Evolutionary conservation across 1,284 basidiomycete species (phyloP).

Genomic region (Trichosporon sp.): DNA sequence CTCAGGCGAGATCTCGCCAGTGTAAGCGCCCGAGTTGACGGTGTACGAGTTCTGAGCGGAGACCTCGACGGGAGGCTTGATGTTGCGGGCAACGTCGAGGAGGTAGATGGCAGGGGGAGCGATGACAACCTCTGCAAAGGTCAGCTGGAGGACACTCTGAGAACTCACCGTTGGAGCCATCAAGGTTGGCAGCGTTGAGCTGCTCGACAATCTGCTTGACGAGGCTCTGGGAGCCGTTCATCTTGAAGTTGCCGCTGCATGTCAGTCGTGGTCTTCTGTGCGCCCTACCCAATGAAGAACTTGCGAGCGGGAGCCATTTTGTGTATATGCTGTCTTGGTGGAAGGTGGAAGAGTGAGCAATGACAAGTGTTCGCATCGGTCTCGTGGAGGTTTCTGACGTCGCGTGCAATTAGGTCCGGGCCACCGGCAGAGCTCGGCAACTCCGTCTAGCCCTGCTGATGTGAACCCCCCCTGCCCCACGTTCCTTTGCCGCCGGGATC

Average conservation of each 20-base stretch:
- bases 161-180: constrained; percentile 66
- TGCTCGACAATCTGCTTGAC: constrained; percentile 62
- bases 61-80: constrained; percentile 67
- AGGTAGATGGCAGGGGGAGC: constrained; percentile 87
- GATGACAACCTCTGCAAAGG: constrained; percentile 75
- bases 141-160: not conserved
- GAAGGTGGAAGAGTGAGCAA: not conserved
- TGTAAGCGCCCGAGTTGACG: constrained; percentile 84
- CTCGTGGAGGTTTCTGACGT: not conserved
- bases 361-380: not conserved
- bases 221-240: constrained; percentile 69
- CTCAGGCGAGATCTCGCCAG: constrained; percentile 82
- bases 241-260: constrained; percentile 95
- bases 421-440: not conserved
- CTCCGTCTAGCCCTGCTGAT: not conserved
- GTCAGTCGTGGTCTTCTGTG: not conserved
- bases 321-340: constrained; percentile 4
- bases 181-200: constrained; percentile 72
- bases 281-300: constrained; percentile 46
- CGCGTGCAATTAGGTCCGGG: constrained; percentile 1
- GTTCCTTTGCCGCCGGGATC: constrained; percentile 4
- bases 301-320: constrained; percentile 38
- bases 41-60: constrained; percentile 89
- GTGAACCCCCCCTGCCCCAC: not conserved
- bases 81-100: constrained; percentile 59